Percentiles rank a stretch among this genome's conserved stretches.
These are phyloP conservation scores for Piromyces finnis DNA, from an alignment of 192 early-diverging fungal genomes.

Conservation along the genomic window DNA sequence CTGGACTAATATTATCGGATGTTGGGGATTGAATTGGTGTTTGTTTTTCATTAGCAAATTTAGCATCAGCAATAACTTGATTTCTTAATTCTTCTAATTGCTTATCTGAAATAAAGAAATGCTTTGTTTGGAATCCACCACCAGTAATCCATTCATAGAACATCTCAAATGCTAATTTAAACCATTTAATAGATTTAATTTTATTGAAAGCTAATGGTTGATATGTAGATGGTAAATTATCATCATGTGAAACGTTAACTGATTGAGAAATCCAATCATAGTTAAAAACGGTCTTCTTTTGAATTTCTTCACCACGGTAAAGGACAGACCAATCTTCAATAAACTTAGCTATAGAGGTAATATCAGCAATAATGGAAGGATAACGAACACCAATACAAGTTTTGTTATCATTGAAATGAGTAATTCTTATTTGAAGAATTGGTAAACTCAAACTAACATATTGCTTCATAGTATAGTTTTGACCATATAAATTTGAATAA, in stretches of 20 bases:
- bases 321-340: neutral
- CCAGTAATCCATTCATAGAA: neutral
- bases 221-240: neutral
- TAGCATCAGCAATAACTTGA: neutral
- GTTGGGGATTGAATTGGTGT: neutral
- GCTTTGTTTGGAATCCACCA: neutral
- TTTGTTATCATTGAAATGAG: neutral
- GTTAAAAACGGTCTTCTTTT: neutral
- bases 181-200: neutral
- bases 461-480: neutral
- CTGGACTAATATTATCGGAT: neutral
- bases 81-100: neutral
- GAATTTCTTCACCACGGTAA: neutral
- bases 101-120: neutral
- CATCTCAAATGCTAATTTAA: neutral
- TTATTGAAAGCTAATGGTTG: neutral
- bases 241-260: neutral
- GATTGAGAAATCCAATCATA: neutral
- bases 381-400: neutral
- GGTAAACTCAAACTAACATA: neutral
- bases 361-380: neutral
- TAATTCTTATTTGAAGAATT: neutral
- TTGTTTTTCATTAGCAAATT: neutral
- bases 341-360: neutral
- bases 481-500: neutral